Percentiles rank a stretch among this genome's conserved stretches.
Evolutionary conservation across 2,329 filamentous ascomycete genomes (phyloP).

Genomic region (Chaetomium sp.): DNA sequence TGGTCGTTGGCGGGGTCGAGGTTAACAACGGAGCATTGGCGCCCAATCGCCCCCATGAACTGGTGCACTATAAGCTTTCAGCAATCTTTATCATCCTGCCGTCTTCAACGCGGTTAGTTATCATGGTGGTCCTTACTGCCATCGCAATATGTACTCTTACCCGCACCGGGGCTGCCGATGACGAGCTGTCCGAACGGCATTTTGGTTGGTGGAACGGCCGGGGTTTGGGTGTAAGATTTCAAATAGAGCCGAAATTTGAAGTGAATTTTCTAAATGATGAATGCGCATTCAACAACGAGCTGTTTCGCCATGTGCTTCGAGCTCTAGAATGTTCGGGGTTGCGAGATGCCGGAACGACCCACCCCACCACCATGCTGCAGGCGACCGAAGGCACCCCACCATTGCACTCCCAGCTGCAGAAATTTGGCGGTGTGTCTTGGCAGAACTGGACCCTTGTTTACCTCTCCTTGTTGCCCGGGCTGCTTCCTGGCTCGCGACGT

Average conservation of each 20-base stretch:
- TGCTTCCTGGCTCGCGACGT: conserved; percentile 9
- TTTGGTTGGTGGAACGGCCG: neutral
- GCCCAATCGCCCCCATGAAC: conserved; percentile 91
- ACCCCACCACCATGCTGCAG: conserved; percentile 9
- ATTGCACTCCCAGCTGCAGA: neutral
- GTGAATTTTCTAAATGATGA: neutral
- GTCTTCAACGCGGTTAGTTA: too few species aligned
- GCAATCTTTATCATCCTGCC: neutral
- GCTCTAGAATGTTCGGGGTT: neutral
- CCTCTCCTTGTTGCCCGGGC: conserved; percentile 9
- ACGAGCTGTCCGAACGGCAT: conserved; percentile 72
- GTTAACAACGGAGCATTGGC: conserved; percentile 91
- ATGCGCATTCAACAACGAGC: neutral
- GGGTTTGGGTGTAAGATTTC: too few species aligned
- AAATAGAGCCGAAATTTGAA: too few species aligned
- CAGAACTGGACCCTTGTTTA: conserved; percentile 22
- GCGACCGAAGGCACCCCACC: neutral
- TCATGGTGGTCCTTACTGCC: conserved; percentile 54
- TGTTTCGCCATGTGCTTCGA: neutral
- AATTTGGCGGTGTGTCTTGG: conserved; percentile 19
- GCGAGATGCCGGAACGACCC: neutral
- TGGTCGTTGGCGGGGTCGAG: conserved; percentile 95
- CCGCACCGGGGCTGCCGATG: conserved; percentile 87
- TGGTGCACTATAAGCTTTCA: conserved; percentile 64
- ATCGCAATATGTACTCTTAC: conserved; percentile 98